Evolutionary conservation across 2,329 filamentous ascomycete species (phyloP).

Genomic region (Sarocladium brachiariae): DNA sequence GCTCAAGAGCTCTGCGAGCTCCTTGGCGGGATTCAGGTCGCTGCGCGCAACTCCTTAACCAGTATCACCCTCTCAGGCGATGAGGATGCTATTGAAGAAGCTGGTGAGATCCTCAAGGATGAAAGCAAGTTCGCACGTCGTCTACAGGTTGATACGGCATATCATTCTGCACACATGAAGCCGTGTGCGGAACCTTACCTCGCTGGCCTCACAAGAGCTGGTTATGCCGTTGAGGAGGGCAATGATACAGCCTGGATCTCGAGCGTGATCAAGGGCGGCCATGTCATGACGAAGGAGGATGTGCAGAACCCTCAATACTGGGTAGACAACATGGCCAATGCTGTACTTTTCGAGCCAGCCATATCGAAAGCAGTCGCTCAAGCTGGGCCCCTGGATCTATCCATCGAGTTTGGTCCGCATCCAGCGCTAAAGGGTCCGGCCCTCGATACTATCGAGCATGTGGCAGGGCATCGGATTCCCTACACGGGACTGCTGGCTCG

Average conservation of each 20-base stretch:
- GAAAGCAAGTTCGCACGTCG: conserved; percentile 25
- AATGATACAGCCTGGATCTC: conserved; percentile 14
- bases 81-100: conserved; percentile 18
- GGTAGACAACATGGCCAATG: conserved; percentile 18
- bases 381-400: conserved; percentile 14
- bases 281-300: conserved; percentile 3
- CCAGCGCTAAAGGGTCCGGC: conserved; percentile 40
- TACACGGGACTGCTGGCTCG: conserved; percentile 38
- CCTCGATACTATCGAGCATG: conserved; percentile 39
- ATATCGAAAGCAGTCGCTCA: conserved; percentile 12
- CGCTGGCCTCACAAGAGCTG: not conserved
- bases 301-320: conserved; percentile 15
- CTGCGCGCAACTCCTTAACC: conserved; percentile 17
- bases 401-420: conserved; percentile 43
- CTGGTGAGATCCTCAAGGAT: conserved; percentile 15
- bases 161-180: conserved; percentile 43
- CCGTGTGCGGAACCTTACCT: conserved; percentile 14
- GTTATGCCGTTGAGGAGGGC: not conserved
- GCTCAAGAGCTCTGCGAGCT: conserved; percentile 9
- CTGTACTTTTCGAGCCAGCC: conserved; percentile 19
- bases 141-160: conserved; percentile 37
- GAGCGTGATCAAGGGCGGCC: conserved; percentile 11
- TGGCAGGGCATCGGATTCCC: conserved; percentile 30
- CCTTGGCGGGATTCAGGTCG: conserved; percentile 16
- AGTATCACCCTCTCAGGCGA: conserved; percentile 26